These are phyloP conservation scores for Stipa capillata DNA, from an alignment of 176 grass and related monocot genomes.

Conservation along the genomic window DNA sequence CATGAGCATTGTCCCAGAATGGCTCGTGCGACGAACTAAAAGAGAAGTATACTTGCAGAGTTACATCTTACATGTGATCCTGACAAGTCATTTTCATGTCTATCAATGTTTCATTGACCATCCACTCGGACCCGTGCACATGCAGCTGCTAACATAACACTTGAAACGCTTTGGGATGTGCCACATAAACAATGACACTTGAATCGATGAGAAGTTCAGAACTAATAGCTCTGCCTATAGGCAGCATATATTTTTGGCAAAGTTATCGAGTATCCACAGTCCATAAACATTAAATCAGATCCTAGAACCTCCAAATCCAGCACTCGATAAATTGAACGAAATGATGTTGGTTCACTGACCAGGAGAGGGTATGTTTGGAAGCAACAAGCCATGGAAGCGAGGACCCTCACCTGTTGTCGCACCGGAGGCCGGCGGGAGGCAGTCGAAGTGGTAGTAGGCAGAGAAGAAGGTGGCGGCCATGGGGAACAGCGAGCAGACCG, in stretches of 20 bases:
- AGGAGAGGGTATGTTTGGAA: neutral
- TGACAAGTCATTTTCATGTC: neutral
- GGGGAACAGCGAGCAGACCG: slow-evolving; percentile 47
- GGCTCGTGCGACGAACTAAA: neutral
- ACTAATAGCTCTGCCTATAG: neutral
- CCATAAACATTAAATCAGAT: neutral
- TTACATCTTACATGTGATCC: neutral
- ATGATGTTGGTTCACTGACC: neutral
- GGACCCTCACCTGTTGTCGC: slow-evolving; percentile 11
- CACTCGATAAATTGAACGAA: neutral
- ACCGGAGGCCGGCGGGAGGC: neutral
- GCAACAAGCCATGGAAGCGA: neutral
- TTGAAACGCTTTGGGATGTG: neutral
- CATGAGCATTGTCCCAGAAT: neutral
- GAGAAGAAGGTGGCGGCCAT: slow-evolving; percentile 42
- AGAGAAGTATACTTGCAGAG: neutral
- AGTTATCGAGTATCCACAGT: neutral
- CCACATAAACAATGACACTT: neutral
- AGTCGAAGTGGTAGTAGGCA: slow-evolving; percentile 23
- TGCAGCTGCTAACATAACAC: neutral
- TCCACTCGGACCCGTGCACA: neutral
- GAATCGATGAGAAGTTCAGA: neutral
- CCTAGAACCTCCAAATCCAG: neutral
- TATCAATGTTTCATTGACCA: neutral
- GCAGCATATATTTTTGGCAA: neutral